Percentiles rank a stretch among this genome's conserved stretches.
Conservation (phyloP, 148 eudicot genomes). For the Cornus florida region DNA sequence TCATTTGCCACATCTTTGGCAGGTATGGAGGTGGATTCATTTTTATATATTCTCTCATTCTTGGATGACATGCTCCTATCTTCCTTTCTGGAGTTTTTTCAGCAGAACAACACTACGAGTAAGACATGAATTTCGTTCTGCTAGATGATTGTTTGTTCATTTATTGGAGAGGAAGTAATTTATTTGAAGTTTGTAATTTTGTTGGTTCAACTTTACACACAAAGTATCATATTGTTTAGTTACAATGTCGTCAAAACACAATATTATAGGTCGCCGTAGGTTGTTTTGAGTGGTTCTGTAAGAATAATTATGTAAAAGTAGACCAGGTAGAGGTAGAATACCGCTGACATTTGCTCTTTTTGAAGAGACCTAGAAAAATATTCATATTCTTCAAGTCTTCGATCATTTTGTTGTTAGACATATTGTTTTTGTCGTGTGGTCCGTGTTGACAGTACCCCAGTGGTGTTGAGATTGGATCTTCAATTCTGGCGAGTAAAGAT, state of each 20-base stretch:
- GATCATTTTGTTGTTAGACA: neutral
- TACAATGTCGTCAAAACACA: neutral
- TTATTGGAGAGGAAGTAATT: neutral
- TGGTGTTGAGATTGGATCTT: no score
- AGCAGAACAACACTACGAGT: neutral
- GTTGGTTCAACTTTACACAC: neutral
- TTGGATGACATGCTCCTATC: neutral
- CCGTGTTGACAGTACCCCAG: no score
- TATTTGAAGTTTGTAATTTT: neutral
- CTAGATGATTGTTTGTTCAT: neutral
- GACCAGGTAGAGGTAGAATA: neutral
- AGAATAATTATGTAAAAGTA: neutral
- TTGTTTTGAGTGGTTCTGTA: neutral
- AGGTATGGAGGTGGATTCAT: slow-evolving; percentile 9
- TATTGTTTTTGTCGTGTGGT: no score
- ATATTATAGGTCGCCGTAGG: neutral
- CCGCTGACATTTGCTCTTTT: neutral
- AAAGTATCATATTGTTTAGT: neutral
- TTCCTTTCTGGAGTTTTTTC: neutral
- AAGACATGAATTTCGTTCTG: slow-evolving; percentile 2
- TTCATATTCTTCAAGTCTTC: neutral
- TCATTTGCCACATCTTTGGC: slow-evolving; percentile 2
- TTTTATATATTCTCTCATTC: neutral
- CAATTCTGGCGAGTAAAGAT: no score
- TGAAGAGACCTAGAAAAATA: no score